Evolutionary conservation across 2,329 filamentous ascomycete genomes (phyloP).

Genomic region (Colletotrichum acutatum): DNA sequence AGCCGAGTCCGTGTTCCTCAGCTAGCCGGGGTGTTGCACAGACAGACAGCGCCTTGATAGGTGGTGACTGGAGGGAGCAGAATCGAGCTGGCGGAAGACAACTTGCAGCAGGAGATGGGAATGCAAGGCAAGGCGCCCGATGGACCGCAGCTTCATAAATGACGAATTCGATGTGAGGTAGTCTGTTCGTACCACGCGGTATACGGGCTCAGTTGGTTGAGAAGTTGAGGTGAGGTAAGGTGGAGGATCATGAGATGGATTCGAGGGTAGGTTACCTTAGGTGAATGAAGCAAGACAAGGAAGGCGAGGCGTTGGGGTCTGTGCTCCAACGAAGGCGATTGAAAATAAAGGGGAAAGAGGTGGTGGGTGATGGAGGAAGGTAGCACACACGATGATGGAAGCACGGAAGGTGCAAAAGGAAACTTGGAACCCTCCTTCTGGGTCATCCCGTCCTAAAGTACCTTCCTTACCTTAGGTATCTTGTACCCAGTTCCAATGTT

Average conservation of each 20-base stretch:
- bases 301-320: not conserved
- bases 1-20: not conserved
- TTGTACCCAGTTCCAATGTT: not conserved
- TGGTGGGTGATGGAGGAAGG: not conserved
- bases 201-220: not conserved
- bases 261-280: not conserved
- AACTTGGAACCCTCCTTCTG: slow-evolving; percentile 19
- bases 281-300: not conserved
- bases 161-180: too few species aligned
- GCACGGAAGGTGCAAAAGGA: slow-evolving; percentile 24
- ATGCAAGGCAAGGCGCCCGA: not conserved
- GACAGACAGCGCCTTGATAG: not conserved
- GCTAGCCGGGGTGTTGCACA: not conserved
- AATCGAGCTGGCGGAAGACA: not conserved
- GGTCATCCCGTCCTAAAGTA: slow-evolving; percentile 6
- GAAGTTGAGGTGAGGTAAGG: not conserved
- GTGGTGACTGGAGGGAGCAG: too few species aligned
- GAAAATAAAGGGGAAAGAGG: not conserved
- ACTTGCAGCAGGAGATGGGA: not conserved
- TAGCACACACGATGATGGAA: slow-evolving; percentile 23
- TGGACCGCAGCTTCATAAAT: not conserved
- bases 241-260: too few species aligned
- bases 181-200: not conserved
- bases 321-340: not conserved
- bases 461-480: too few species aligned